Conservation (phyloP, 2,329 filamentous ascomycete species). For the Pseudogymnoascus sp. region DNA sequence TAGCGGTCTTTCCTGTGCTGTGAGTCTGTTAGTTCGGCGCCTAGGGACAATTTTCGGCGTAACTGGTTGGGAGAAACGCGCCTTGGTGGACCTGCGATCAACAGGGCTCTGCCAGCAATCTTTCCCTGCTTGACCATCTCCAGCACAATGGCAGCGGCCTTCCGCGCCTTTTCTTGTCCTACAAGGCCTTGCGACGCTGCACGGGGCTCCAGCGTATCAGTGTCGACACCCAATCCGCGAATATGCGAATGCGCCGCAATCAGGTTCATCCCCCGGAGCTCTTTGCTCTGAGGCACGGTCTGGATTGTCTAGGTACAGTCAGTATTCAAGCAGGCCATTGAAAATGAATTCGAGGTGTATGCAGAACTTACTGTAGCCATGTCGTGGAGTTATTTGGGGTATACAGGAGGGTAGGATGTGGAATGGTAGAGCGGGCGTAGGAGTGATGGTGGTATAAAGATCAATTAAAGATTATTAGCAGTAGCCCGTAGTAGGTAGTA, state of each 20-base stretch:
- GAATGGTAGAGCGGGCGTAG: neutral
- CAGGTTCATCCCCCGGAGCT: slow-evolving; percentile 92
- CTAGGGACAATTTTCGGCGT: neutral
- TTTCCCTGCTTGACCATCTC: slow-evolving; percentile 99
- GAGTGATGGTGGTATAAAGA: neutral
- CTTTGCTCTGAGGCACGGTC: slow-evolving; percentile 90
- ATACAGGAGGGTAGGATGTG: neutral
- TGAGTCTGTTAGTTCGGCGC: neutral
- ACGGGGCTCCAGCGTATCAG: slow-evolving; percentile 82
- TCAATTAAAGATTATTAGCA: slow-evolving; percentile 3
- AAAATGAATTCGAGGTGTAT: neutral
- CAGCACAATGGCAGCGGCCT: slow-evolving; percentile 90
- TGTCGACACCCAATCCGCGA: slow-evolving; percentile 86
- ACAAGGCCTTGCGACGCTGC: slow-evolving; percentile 84
- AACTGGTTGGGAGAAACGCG: slow-evolving; percentile 30
- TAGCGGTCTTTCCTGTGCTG: slow-evolving; percentile 95
- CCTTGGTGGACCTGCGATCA: slow-evolving; percentile 92
- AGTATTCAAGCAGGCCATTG: neutral
- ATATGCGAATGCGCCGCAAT: slow-evolving; percentile 98
- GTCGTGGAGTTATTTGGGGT: neutral
- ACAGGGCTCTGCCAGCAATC: slow-evolving; percentile 88
- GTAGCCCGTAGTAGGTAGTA: neutral
- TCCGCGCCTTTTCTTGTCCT: slow-evolving; percentile 91
- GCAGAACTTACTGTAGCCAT: neutral
- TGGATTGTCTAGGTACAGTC: slow-evolving; percentile 50